Evolutionary conservation across 768 basidiomycete genomes (phyloP), one percentile per base, ranked within the genome.

Genomic region (Pleurotus djamor): DNA sequence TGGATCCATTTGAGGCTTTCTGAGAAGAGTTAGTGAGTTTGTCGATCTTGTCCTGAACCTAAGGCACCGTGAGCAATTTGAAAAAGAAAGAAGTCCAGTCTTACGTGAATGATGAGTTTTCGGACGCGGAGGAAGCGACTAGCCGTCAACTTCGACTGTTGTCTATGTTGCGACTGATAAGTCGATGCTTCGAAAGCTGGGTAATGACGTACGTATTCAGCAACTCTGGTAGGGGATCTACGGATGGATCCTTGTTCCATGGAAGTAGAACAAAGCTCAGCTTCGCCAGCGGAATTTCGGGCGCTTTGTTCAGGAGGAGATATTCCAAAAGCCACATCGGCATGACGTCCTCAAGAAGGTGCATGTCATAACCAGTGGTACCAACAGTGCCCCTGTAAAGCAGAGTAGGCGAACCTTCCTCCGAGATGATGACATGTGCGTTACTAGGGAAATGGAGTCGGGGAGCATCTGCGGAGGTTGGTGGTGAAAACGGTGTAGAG

Each of bases 251-350:
- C 60, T 83, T 82, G 60, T 75, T 80, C 83, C 84, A 91, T 1
- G 96, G 94, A 61, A 96, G 76, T 38, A 99, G 72, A 16, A 96
- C 84, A 69, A 98, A 99, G 65, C 94, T 92, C 47, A 98, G 69
- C 76, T 98, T 99, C 54, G 82, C 76, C 10, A 78, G 68, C 4
- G 81, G 76, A 13, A 85, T 82, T 0, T 78, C 66, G 32, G 79
- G 63, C 12, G 82, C 74, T 67, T 83, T 86, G 63, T 90, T 89
- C 12, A 85, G 72, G 41, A 98, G 78, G 41, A 98, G 73, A 65
- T 89, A 96, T 70, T 98, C 93, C 52, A 94, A 74, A 50, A 97
- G 74, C 96, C 96, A 98, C 63, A 87, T 67, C 3, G 96, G 96
- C 79, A 94, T 85, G 41, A 75, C 80, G 65, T 86, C 83, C 72